Evolutionary conservation across 2,329 filamentous ascomycete genomes (phyloP).

Genomic region (Penicillium oxalicum): DNA sequence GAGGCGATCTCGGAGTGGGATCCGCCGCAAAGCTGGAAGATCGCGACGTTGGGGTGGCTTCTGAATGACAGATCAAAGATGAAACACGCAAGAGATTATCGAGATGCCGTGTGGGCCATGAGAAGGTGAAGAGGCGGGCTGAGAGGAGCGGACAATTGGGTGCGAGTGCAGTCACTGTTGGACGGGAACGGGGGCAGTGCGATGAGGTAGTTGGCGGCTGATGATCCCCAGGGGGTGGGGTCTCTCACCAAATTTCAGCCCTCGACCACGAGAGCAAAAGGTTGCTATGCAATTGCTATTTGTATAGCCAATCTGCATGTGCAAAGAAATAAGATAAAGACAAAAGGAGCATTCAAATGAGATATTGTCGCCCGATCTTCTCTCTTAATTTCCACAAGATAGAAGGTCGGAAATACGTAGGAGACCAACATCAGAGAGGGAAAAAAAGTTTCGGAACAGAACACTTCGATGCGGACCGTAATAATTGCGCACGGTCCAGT

Average conservation of each 20-base stretch:
- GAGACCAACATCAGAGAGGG: neutral
- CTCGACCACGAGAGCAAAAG: neutral
- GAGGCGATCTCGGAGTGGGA: slow-evolving; percentile 6
- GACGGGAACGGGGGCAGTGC: slow-evolving; percentile 20
- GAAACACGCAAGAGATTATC: neutral
- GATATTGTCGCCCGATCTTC: neutral
- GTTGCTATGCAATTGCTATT: no score
- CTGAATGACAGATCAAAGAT: neutral
- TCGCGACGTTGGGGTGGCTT: neutral
- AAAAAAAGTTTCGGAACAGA: no score
- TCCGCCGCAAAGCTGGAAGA: slow-evolving; percentile 3
- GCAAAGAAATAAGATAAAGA: neutral
- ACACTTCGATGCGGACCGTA: no score
- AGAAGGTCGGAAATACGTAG: neutral
- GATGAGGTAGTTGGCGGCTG: slow-evolving; percentile 22
- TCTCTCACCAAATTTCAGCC: slow-evolving; percentile 3
- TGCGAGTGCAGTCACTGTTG: slow-evolving; percentile 3
- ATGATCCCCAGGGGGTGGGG: slow-evolving; percentile 21
- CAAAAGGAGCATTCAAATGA: neutral
- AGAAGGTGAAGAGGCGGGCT: slow-evolving; percentile 2
- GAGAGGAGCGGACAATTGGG: slow-evolving; percentile 7
- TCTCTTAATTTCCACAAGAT: no score
- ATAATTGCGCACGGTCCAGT: no score
- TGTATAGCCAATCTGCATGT: no score
- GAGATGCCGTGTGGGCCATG: slow-evolving; percentile 11